Evolutionary conservation across 768 basidiomycete species (phyloP).

Genomic region (Boletellus sp.): DNA sequence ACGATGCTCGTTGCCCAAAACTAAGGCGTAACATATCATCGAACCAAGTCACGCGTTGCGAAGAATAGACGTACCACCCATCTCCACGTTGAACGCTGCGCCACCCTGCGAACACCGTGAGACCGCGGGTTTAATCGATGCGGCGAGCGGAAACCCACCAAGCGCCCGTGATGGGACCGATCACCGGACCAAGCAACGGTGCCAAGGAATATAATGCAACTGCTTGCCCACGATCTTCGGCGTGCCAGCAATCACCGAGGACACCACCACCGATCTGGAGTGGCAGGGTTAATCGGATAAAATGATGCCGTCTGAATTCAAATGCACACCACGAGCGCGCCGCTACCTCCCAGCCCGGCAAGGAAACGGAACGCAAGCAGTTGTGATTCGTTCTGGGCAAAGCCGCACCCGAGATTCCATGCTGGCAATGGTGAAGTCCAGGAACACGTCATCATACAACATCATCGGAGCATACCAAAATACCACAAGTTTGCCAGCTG

Average conservation of each 20-base stretch:
- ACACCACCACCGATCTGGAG: conserved; percentile 61
- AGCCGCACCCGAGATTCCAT: conserved; percentile 64
- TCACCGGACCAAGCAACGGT: conserved; percentile 60
- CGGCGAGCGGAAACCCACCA: conserved; percentile 35
- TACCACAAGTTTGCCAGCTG: conserved; percentile 66
- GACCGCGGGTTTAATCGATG: not conserved
- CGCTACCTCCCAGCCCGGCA: conserved; percentile 69
- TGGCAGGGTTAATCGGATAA: not conserved
- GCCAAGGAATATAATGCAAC: conserved; percentile 63
- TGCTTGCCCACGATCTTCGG: conserved; percentile 63
- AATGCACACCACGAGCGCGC: conserved; percentile 47
- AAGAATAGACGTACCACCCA: conserved; percentile 52
- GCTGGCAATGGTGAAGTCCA: conserved; percentile 27
- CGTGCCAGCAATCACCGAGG: conserved; percentile 55
- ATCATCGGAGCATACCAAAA: conserved; percentile 40
- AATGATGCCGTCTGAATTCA: too few species aligned
- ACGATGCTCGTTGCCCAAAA: conserved; percentile 68
- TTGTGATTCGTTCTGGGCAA: conserved; percentile 53
- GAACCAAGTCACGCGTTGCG: not conserved
- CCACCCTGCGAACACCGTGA: conserved; percentile 38
- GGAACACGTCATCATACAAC: not conserved
- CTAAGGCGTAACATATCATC: conserved; percentile 25
- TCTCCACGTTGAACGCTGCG: conserved; percentile 61
- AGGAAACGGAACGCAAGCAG: conserved; percentile 68
- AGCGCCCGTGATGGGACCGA: conserved; percentile 61